These are phyloP conservation scores for Aspergillus wentii DNA, from an alignment of 495 filamentous ascomycete genomes.

Conservation along the genomic window DNA sequence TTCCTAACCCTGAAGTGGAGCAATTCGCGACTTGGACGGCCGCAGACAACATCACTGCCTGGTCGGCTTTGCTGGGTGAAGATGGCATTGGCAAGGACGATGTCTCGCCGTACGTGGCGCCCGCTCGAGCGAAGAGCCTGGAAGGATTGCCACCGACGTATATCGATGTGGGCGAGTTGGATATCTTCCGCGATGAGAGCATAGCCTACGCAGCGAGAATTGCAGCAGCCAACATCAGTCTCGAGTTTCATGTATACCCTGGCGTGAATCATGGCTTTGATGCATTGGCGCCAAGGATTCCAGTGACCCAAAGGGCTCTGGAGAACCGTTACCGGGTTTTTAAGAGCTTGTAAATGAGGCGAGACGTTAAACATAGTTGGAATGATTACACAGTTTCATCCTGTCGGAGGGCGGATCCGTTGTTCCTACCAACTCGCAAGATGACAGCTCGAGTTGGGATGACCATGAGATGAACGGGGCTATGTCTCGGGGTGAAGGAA, in stretches of 20 bases:
- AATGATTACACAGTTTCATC: no score
- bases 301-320: slow-evolving; percentile 5
- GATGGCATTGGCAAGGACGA: slow-evolving; percentile 13
- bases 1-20: slow-evolving; percentile 7
- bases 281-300: slow-evolving; percentile 12
- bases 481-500: no score
- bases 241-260: slow-evolving; percentile 21
- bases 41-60: slow-evolving; percentile 19
- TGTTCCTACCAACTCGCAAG: no score
- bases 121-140: slow-evolving; percentile 14
- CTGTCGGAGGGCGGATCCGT: no score
- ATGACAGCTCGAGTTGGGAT: no score
- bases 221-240: slow-evolving; percentile 14
- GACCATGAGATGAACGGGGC: no score
- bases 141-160: slow-evolving; percentile 21
- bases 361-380: no score
- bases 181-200: slow-evolving; percentile 19
- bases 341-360: slow-evolving; percentile 1
- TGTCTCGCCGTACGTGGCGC: slow-evolving; percentile 18
- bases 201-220: slow-evolving; percentile 12
- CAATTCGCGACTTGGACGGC: slow-evolving; percentile 24
- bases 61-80: slow-evolving; percentile 17
- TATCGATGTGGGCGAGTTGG: slow-evolving; percentile 21
- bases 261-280: slow-evolving; percentile 21
- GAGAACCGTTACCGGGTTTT: slow-evolving; percentile 5